Percentiles rank a stretch among this genome's conserved stretches.
Conservation (phyloP, 108 stramenopile species). For the Nannochloropsis granulata region DNA sequence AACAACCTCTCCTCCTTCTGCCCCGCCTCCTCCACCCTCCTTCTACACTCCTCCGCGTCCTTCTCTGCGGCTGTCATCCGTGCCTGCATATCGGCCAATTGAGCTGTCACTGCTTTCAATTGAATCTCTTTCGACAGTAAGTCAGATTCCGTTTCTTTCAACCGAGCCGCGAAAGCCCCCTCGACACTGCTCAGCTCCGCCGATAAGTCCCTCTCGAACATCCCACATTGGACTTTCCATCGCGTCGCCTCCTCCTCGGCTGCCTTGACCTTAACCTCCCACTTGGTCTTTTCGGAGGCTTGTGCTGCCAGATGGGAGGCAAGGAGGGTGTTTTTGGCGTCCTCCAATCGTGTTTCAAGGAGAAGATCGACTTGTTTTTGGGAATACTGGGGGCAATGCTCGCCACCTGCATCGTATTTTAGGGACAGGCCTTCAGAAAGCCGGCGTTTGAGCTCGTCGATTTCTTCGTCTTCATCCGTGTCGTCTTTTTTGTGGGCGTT, state of each 20-base stretch:
- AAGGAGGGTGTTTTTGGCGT: not conserved
- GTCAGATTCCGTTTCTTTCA: not conserved
- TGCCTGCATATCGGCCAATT: not conserved
- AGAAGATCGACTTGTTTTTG: not conserved
- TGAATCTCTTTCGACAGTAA: not conserved
- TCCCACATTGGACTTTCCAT: not conserved
- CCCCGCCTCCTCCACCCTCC: not conserved
- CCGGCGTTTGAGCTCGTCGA: not conserved
- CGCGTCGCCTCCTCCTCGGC: not conserved
- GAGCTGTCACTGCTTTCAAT: not conserved
- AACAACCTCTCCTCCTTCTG: not conserved
- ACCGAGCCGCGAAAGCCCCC: not conserved
- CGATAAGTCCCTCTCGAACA: not conserved
- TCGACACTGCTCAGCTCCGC: not conserved
- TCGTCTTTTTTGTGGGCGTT: not conserved
- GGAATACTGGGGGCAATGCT: not conserved
- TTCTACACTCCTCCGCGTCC: not conserved
- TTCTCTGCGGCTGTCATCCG: not conserved
- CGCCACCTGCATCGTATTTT: not conserved
- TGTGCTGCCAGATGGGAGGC: not conserved
- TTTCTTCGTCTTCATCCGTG: not conserved
- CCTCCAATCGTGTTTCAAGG: not conserved
- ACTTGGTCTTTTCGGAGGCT: not conserved
- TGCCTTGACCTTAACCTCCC: not conserved
- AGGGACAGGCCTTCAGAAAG: not conserved